Evolutionary conservation across 2,329 filamentous ascomycete species (phyloP), one percentile per base, ranked within the genome.

Genomic region (Fusarium sterilihyphosum): DNA sequence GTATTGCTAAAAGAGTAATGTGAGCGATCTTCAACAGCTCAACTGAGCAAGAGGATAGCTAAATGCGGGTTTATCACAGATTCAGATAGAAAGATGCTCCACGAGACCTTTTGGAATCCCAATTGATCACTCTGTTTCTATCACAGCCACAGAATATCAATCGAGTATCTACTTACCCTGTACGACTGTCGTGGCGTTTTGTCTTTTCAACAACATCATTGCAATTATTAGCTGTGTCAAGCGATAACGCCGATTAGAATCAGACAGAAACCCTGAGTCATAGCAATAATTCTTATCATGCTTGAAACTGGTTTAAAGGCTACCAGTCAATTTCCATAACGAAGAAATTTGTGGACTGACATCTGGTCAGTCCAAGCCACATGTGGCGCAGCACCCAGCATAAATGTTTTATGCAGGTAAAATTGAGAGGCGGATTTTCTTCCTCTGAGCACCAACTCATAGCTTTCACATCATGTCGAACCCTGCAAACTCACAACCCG

Each of bases 401-500:
- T 22, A 38, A 46, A 37, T 22, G 20, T 41, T 61, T 26, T n/a
- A 13, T 10, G 24, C 6, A 17, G 3, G 6, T 11, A 49, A 70
- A 70, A 70, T 65, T 65, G 22, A 18, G 24, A 24, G 4, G 3
- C 9, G 16, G 20, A 50, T 49, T 46, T 53, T 63, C 37, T 11
- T 31, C 6, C 10, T 35, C 35, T 33, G 8, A 6, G 14, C 1
- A 8, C 4, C 44, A 29, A 40, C 8, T 44, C 11, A 57, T 10
- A 35, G 2, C 10, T 33, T 8, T 18, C 33, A 14, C 41, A 63
- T 2, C 29, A 77, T 77, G 74, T 40, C 66, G 10, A 41, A 26
- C 31, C 14, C 46, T 1, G 11, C 10, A 16, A 7, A 18, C 10
- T 29, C 47, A 6, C 44, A 10, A 9, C 59, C 82, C n/a, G 82